These are phyloP conservation scores for Tricholoma sp. DNA, from an alignment of 768 basidiomycete genomes.

Conservation along the genomic window DNA sequence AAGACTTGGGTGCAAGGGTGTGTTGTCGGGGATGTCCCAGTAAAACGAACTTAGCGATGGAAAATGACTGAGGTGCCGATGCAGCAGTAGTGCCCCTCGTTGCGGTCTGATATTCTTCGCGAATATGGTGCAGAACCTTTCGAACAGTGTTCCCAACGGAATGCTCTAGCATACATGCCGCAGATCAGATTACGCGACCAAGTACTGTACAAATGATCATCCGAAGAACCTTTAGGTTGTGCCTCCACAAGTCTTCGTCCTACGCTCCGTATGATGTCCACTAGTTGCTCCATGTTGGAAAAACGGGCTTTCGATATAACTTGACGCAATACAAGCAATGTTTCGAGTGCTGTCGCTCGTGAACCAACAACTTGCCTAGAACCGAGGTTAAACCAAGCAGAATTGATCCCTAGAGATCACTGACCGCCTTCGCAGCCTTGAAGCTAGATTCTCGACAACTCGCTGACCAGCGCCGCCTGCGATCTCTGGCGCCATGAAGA, in stretches of 20 bases:
- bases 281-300: constrained; percentile 79
- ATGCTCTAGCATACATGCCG: constrained; percentile 55
- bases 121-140: constrained; percentile 87
- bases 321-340: constrained; percentile 80
- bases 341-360: constrained; percentile 83
- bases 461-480: constrained; percentile 39
- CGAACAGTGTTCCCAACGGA: constrained; percentile 94
- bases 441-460: constrained; percentile 63
- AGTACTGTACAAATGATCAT: constrained; percentile 1
- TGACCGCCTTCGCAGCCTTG: constrained; percentile 68
- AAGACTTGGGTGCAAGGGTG: constrained; percentile 30
- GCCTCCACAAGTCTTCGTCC: constrained; percentile 82
- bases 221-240: constrained; percentile 81
- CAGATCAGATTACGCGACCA: constrained; percentile 2
- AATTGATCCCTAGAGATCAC: constrained; percentile 20
- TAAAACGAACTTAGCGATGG: constrained; percentile 79
- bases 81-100: constrained; percentile 40
- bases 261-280: constrained; percentile 70
- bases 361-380: constrained; percentile 91
- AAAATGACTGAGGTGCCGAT: constrained; percentile 42
- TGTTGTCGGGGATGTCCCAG: constrained; percentile 69
- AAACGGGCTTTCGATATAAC: constrained; percentile 86
- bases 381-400: not conserved
- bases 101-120: constrained; percentile 91
- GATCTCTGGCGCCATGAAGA: constrained; percentile 38